These are phyloP conservation scores for Hirsutella minnesotensis DNA, from an alignment of 2,329 filamentous ascomycete genomes.

Conservation along the genomic window DNA sequence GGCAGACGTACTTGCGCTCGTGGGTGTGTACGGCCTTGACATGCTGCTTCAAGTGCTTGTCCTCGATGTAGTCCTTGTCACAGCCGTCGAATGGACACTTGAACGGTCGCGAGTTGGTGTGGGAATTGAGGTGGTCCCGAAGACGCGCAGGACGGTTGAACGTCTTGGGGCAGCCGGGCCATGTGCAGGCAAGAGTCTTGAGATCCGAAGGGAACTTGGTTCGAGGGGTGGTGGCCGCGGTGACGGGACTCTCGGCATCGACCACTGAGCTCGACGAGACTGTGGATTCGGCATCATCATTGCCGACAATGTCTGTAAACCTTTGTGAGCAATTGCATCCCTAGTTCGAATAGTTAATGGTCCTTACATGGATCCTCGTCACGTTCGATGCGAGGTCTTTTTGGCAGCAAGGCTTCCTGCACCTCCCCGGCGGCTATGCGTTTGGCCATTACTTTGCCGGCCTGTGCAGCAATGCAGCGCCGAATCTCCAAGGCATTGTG, in stretches of 20 bases:
- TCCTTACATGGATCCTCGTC: conserved; percentile 13
- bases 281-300: conserved; percentile 20
- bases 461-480: neutral
- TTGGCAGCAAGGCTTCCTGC: conserved; percentile 13
- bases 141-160: conserved; percentile 82
- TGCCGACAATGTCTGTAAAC: conserved; percentile 14
- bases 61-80: conserved; percentile 73
- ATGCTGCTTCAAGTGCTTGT: conserved; percentile 79
- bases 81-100: conserved; percentile 59
- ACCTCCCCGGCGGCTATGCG: conserved; percentile 14
- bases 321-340: neutral
- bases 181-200: conserved; percentile 69
- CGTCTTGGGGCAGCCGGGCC: conserved; percentile 62
- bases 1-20: conserved; percentile 59
- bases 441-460: conserved; percentile 18
- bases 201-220: conserved; percentile 54
- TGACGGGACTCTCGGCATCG: conserved; percentile 19
- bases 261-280: conserved; percentile 20
- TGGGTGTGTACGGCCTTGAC: conserved; percentile 69
- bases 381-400: conserved; percentile 12
- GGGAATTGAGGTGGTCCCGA: conserved; percentile 68
- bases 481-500: neutral
- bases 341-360: neutral
- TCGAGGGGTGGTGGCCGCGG: conserved; percentile 27
- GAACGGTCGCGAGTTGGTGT: conserved; percentile 76